Evolutionary conservation across 2,329 filamentous ascomycete genomes (phyloP).

Genomic region (Xylaria sp.): DNA sequence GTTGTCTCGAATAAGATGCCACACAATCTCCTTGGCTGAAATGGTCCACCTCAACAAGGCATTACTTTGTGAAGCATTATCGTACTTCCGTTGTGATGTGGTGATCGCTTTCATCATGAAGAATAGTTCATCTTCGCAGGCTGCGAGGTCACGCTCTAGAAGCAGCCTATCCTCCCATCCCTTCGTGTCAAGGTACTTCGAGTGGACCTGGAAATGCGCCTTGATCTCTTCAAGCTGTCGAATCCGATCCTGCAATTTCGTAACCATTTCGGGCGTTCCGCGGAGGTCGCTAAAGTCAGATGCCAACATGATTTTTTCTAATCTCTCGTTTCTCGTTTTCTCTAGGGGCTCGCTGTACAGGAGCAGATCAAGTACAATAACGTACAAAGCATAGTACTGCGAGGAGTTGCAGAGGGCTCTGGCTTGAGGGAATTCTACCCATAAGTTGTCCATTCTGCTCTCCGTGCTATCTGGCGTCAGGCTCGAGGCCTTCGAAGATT

Average conservation of each 20-base stretch:
- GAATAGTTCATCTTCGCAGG: constrained; percentile 95
- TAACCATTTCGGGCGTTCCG: constrained; percentile 91
- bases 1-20: constrained; percentile 89
- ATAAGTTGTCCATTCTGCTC: constrained; percentile 90
- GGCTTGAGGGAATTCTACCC: constrained; percentile 94
- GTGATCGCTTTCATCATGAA: constrained; percentile 99
- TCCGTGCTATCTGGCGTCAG: constrained; percentile 63
- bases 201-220: constrained; percentile 90
- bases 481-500: constrained; percentile 53
- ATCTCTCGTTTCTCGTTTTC: constrained; percentile 91
- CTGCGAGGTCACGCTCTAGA: constrained; percentile 86
- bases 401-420: constrained; percentile 95
- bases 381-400: constrained; percentile 97
- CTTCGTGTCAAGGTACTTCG: constrained; percentile 80
- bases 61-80: constrained; percentile 71
- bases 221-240: constrained; percentile 96
- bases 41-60: constrained; percentile 91
- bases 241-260: constrained; percentile 87
- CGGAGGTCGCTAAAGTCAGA: constrained; percentile 97
- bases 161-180: constrained; percentile 89
- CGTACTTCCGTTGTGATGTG: constrained; percentile 85
- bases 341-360: constrained; percentile 96
- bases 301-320: constrained; percentile 98
- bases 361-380: constrained; percentile 93
- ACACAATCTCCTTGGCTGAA: constrained; percentile 92